phyloP scores from a whole-genome alignment of 345 rosid species.

The Eucalyptus erythrocorys region DNA sequence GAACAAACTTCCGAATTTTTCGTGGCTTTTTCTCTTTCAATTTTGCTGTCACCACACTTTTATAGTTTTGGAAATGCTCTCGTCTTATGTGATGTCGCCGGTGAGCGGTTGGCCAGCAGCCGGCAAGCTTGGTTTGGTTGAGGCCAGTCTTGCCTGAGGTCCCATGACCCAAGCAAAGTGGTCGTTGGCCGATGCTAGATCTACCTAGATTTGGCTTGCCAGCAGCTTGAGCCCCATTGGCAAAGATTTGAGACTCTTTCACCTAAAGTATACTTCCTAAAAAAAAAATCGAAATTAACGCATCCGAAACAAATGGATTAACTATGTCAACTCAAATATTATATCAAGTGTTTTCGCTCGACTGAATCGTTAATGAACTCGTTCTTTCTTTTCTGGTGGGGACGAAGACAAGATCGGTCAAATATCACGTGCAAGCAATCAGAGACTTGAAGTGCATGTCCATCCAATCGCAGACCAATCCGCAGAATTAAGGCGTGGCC shows the following conservation, averaged over 20 bases:
- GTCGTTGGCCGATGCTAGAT: fast-evolving
- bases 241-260: not conserved
- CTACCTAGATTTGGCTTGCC: not conserved
- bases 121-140: fast-evolving
- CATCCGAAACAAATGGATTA: not conserved
- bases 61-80: not conserved
- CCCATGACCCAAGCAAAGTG: fast-evolving
- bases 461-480: not conserved
- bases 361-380: not conserved
- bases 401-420: not conserved
- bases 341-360: not conserved
- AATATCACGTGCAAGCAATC: not conserved
- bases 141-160: not conserved
- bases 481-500: not conserved
- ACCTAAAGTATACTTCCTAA: not conserved
- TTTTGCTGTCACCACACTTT: not conserved
- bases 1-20: no score
- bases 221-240: fast-evolving
- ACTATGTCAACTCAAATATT: not conserved
- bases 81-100: fast-evolving
- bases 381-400: not conserved
- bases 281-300: not conserved
- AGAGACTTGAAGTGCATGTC: not conserved
- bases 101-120: fast-evolving
- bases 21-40: no score